Percentiles rank a stretch among this genome's conserved stretches.
phyloP scores from a whole-genome alignment of 108 stramenopile genomes.

The Pseudonitzschia multiseries region DNA sequence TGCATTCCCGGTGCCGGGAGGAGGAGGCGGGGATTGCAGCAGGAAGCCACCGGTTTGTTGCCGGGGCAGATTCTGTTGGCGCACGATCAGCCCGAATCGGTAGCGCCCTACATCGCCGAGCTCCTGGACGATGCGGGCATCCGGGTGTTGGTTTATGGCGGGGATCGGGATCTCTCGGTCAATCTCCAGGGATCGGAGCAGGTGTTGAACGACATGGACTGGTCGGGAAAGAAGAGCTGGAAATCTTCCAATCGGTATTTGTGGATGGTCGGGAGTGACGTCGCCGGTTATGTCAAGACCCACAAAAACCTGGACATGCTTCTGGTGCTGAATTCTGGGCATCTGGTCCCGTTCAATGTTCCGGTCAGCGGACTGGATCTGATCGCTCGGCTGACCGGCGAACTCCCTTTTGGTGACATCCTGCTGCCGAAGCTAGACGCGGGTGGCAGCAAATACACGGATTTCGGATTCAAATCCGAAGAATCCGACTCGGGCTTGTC shows the following conservation, averaged over 20 bases:
- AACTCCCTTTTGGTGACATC: constrained; percentile 41
- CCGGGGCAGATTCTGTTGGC: constrained; percentile 46
- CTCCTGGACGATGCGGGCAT: constrained; percentile 70
- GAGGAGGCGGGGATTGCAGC: constrained; percentile 36
- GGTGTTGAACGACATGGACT: constrained; percentile 61
- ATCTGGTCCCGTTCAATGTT: constrained; percentile 69
- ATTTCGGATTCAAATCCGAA: neutral
- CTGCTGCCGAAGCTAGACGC: constrained; percentile 37
- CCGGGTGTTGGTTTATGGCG: constrained; percentile 68
- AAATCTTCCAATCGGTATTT: constrained; percentile 38
- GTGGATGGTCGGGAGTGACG: constrained; percentile 52
- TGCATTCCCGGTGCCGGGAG: constrained; percentile 73
- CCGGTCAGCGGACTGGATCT: constrained; percentile 52
- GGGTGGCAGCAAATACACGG: neutral
- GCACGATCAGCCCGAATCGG: constrained; percentile 56
- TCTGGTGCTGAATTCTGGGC: constrained; percentile 63
- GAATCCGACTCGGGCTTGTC: neutral
- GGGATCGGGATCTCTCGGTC: constrained; percentile 69
- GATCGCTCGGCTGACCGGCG: constrained; percentile 50
- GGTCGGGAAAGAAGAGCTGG: constrained; percentile 49
- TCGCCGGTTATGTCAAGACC: constrained; percentile 58
- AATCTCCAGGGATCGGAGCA: constrained; percentile 57
- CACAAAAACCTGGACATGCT: constrained; percentile 55
- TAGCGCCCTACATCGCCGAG: constrained; percentile 67
- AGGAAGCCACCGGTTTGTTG: neutral